Base-by-base conservation (phyloP, 306 rosid species). In the Vicia sativa region DNA sequence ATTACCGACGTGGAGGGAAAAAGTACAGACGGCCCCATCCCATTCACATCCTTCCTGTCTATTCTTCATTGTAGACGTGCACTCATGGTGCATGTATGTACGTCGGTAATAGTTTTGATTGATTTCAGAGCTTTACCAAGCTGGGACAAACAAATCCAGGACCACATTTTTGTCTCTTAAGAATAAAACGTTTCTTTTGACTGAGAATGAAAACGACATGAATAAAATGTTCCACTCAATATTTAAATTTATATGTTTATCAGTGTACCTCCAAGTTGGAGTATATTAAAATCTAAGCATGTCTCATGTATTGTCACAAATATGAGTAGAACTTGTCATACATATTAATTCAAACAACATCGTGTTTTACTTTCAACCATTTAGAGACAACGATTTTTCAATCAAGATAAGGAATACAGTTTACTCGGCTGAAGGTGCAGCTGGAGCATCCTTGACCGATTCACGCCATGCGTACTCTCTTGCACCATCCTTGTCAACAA, bases 401-500 rank as follows among this genome's bases (percentile, higher is more conserved):
- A 52, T 1, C 21, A 10, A 48, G 67, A 41, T 42, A 49, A 39
- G 38, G 19, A 59, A 74, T 3, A 43, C 11, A 0, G 43, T 43
- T 58, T 35, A 50, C 69, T 88, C 84, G 48, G 83, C 96, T 7
- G 82, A 15, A 38, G 77, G 55, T 38, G 29, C 42, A 65, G n/a
- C n/a, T n/a, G 78, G 67, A 7, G 60, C 21, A 9, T 74, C 67
- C 80, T 82, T 79, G 59, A 92, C 81, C 0, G 97, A 85, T 71
- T 87, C 76, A 10, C 97, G 97, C 90, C 99, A 82, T 0, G 89
- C 97, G 60, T 80, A 89, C 80, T 82, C 85, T 78, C 96, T 90
- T 4, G 99, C 97, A 49, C 97, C 99, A 6, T 90, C 90, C 77
- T 86, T 85, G 83, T 93, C 97, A 16, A 93, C 97, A 49, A 92